Conservation (phyloP, 2,329 filamentous ascomycete species). For the Fusarium sp. region DNA sequence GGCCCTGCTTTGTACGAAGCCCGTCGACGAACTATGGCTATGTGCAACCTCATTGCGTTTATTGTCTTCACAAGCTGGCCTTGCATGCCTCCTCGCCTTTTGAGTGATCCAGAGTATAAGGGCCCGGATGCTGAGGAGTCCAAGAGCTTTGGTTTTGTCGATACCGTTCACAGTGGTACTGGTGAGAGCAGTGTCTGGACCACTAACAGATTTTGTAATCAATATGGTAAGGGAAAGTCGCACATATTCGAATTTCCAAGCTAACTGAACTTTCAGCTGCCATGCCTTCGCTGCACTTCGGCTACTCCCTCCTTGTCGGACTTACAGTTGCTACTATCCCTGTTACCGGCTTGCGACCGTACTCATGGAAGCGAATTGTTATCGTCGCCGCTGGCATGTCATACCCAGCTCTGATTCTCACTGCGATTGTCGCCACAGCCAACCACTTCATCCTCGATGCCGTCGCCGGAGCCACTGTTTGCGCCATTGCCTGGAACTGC, state of each 20-base stretch:
- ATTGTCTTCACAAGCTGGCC: constrained; percentile 72
- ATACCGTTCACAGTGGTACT: constrained; percentile 66
- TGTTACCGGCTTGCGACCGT: constrained; percentile 65
- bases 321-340: constrained; percentile 76
- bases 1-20: constrained; percentile 65
- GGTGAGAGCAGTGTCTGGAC: constrained; percentile 66
- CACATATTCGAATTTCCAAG: too few species aligned
- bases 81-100: constrained; percentile 72
- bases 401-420: constrained; percentile 74
- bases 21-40: constrained; percentile 69
- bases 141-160: constrained; percentile 71
- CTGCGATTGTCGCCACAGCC: constrained; percentile 77
- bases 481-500: constrained; percentile 70
- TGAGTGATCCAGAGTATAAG: constrained; percentile 66
- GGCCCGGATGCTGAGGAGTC: constrained; percentile 69
- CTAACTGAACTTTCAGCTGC: constrained; percentile 62
- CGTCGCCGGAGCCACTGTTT: constrained; percentile 74
- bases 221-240: constrained; percentile 72
- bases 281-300: constrained; percentile 82
- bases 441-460: constrained; percentile 81
- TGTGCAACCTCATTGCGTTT: constrained; percentile 72
- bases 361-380: constrained; percentile 62
- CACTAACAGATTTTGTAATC: constrained; percentile 79
- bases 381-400: constrained; percentile 65
- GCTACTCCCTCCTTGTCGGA: constrained; percentile 79